Evolutionary conservation across 2,329 filamentous ascomycete genomes (phyloP).

Genomic region (Aspergillus ochraceus): DNA sequence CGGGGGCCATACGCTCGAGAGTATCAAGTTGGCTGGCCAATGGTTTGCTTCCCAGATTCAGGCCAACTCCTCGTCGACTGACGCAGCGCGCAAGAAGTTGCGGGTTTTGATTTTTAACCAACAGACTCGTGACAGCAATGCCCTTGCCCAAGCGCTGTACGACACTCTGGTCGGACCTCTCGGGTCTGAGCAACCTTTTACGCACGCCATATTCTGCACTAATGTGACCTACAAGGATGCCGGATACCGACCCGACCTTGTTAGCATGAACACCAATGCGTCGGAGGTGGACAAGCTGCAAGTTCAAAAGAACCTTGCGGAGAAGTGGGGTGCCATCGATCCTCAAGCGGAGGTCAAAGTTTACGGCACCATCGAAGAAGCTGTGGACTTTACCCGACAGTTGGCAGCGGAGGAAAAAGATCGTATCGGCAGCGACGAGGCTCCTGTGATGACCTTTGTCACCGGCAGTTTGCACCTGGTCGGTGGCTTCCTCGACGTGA

Average conservation of each 20-base stretch:
- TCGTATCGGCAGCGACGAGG: conserved; percentile 31
- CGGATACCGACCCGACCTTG: conserved; percentile 64
- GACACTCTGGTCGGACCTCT: conserved; percentile 51
- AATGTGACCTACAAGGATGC: conserved; percentile 67
- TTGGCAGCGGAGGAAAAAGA: conserved; percentile 39
- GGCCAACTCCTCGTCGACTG: conserved; percentile 34
- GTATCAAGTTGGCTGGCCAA: conserved; percentile 69
- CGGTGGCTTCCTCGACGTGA: conserved; percentile 71
- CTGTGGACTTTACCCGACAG: conserved; percentile 59
- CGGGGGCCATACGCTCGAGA: conserved; percentile 84
- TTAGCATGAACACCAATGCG: conserved; percentile 62
- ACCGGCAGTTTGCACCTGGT: conserved; percentile 86
- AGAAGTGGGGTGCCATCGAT: conserved; percentile 59
- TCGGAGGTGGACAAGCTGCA: conserved; percentile 58
- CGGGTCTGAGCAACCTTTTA: conserved; percentile 55
- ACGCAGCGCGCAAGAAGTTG: conserved; percentile 34
- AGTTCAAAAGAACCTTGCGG: conserved; percentile 68
- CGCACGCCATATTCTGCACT: conserved; percentile 75
- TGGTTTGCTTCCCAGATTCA: conserved; percentile 68
- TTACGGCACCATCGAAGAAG: conserved; percentile 67
- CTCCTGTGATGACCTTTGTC: conserved; percentile 64
- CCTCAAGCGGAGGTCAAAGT: conserved; percentile 57
- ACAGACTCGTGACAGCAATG: conserved; percentile 74
- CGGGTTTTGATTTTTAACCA: conserved; percentile 87
- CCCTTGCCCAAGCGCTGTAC: conserved; percentile 65